Conservation (phyloP, 495 filamentous ascomycete genomes). For the Xylaria acuta region DNA sequence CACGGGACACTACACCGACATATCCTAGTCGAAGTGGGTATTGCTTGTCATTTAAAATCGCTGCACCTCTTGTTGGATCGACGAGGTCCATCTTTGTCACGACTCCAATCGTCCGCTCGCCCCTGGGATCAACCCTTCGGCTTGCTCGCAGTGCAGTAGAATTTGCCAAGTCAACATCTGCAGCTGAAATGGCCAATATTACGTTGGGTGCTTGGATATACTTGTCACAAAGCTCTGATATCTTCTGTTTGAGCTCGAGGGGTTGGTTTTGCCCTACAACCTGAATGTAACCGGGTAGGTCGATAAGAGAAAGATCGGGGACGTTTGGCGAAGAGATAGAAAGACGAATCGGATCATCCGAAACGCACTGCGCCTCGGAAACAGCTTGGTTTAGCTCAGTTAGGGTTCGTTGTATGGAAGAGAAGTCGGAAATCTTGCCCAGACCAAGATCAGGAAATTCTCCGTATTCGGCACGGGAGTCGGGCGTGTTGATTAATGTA, state of each 20-base stretch:
- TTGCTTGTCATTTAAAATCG: slow-evolving; percentile 83
- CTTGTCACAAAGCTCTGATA: slow-evolving; percentile 95
- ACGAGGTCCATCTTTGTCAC: slow-evolving; percentile 99
- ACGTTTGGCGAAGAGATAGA: slow-evolving; percentile 94
- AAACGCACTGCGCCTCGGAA: slow-evolving; percentile 86
- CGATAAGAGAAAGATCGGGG: slow-evolving; percentile 94
- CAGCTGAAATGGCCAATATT: slow-evolving; percentile 95
- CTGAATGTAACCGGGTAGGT: slow-evolving; percentile 97
- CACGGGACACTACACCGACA: slow-evolving; percentile 89
- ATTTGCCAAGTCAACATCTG: slow-evolving; percentile 96
- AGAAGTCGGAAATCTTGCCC: slow-evolving; percentile 91
- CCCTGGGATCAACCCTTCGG: slow-evolving; percentile 88
- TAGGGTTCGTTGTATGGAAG: slow-evolving; percentile 87
- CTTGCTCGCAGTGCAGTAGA: slow-evolving; percentile 92
- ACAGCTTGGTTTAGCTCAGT: slow-evolving; percentile 96
- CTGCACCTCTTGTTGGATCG: slow-evolving; percentile 76
- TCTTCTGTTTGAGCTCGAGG: slow-evolving; percentile 90
- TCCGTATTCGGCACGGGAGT: slow-evolving; percentile 88
- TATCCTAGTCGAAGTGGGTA: slow-evolving; percentile 97
- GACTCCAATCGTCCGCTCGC: slow-evolving; percentile 95
- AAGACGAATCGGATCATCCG: slow-evolving; percentile 95
- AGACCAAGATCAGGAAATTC: slow-evolving; percentile 94
- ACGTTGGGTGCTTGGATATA: slow-evolving; percentile 97
- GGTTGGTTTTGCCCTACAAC: slow-evolving; percentile 91
- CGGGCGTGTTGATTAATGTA: slow-evolving; percentile 93